phyloP scores from a whole-genome alignment of 1,284 basidiomycete species.

The Stereum hirsutum region DNA sequence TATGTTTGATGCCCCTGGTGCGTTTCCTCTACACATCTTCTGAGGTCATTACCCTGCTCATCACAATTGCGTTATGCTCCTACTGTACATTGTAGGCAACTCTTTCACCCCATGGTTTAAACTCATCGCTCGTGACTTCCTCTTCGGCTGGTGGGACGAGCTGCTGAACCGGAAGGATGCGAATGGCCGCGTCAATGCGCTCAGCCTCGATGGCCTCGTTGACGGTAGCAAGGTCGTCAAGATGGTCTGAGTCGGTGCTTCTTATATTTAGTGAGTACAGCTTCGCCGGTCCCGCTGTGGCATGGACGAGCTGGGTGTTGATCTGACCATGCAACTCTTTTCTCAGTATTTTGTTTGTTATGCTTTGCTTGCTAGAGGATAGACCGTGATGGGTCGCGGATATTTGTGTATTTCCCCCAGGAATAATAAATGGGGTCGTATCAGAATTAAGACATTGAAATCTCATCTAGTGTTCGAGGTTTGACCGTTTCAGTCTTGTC shows the following conservation, averaged over 20 bases:
- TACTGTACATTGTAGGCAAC: constrained; percentile 60
- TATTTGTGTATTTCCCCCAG: no score
- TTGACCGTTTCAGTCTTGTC: no score
- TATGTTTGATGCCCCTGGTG: constrained; percentile 85
- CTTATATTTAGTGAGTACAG: neutral
- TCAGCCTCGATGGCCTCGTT: constrained; percentile 56
- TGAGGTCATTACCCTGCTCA: constrained; percentile 6
- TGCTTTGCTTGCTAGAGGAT: no score
- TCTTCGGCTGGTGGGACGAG: constrained; percentile 98
- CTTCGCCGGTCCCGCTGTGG: no score
- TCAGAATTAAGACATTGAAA: no score
- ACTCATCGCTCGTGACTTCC: constrained; percentile 92
- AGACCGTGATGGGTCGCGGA: no score
- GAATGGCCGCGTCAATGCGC: constrained; percentile 57
- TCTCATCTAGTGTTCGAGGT: no score
- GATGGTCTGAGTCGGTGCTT: constrained; percentile 49
- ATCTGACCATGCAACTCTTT: no score
- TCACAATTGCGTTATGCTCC: neutral
- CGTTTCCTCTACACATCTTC: constrained; percentile 13
- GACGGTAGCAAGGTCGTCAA: constrained; percentile 72
- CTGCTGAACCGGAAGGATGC: constrained; percentile 56
- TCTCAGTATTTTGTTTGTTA: no score
- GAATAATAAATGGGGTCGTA: no score
- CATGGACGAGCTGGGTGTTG: no score
- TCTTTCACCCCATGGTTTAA: constrained; percentile 99